These are phyloP conservation scores for Lachnellula hyalina DNA, from an alignment of 2,329 filamentous ascomycete genomes.

Conservation along the genomic window DNA sequence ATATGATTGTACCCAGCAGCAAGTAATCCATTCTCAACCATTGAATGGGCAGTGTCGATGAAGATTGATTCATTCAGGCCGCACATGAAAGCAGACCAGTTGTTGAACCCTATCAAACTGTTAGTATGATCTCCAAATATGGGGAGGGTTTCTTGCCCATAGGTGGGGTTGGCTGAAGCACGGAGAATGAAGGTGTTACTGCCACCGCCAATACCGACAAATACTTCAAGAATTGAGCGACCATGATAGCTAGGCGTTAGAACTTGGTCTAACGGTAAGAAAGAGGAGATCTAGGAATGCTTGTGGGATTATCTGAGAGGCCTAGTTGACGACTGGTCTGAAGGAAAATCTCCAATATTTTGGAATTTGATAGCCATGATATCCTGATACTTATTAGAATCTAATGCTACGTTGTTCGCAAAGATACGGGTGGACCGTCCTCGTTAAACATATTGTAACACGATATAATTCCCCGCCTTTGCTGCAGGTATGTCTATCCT, in stretches of 20 bases:
- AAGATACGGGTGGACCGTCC: no score
- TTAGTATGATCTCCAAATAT: neutral
- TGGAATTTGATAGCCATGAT: no score
- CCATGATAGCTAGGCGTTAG: conserved; percentile 2
- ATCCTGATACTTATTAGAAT: no score
- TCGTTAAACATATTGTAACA: no score
- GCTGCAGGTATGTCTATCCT: neutral
- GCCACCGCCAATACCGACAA: neutral
- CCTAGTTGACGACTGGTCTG: neutral
- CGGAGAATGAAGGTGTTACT: conserved; percentile 3
- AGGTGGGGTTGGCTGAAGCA: conserved; percentile 36
- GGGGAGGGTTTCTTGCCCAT: conserved; percentile 34
- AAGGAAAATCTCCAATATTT: neutral
- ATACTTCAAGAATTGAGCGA: neutral
- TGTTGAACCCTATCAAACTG: conserved; percentile 36
- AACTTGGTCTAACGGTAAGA: neutral
- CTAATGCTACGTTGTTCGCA: no score
- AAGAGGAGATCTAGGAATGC: neutral
- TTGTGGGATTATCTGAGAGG: neutral
- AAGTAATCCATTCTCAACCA: conserved; percentile 43
- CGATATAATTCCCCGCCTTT: neutral
- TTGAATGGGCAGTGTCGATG: conserved; percentile 41
- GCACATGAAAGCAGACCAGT: conserved; percentile 45
- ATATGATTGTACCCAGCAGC: conserved; percentile 51
- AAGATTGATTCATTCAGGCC: conserved; percentile 45